phyloP scores from a whole-genome alignment of 2,329 filamentous ascomycete species.

The Aureobasidium pullulans region DNA sequence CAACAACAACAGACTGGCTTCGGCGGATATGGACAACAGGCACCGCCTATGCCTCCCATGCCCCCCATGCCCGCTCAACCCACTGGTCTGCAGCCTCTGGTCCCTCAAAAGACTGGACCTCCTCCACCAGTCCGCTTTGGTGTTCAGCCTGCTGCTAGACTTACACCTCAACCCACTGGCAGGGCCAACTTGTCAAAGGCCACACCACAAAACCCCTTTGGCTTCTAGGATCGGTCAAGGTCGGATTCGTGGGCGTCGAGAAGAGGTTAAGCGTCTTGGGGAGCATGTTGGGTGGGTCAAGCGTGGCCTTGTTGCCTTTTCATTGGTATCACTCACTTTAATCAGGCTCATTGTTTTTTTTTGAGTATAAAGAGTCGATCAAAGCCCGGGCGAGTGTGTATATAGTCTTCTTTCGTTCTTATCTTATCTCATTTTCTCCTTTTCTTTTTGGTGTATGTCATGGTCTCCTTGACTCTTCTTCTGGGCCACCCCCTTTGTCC shows the following conservation, averaged over 20 bases:
- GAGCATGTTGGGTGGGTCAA: background rate
- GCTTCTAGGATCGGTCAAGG: slow-evolving; percentile 43
- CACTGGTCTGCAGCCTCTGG: slow-evolving; percentile 49
- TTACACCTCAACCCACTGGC: slow-evolving; percentile 81
- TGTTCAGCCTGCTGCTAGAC: slow-evolving; percentile 63
- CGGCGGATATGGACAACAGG: slow-evolving; percentile 19
- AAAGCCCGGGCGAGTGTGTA: background rate
- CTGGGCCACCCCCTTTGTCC: background rate
- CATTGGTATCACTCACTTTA: background rate
- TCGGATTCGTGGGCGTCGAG: background rate
- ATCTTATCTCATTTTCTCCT: background rate
- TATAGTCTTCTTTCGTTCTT: slow-evolving; percentile 5
- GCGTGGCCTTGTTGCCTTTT: background rate
- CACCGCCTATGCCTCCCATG: slow-evolving; percentile 49
- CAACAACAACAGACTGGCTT: slow-evolving; percentile 25
- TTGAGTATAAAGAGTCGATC: background rate
- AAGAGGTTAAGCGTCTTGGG: background rate
- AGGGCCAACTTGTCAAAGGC: slow-evolving; percentile 89
- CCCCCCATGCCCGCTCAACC: slow-evolving; percentile 48
- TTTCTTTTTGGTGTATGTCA: background rate
- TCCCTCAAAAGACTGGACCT: slow-evolving; percentile 76
- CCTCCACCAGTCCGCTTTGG: slow-evolving; percentile 86
- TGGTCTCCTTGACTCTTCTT: background rate
- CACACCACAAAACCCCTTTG: slow-evolving; percentile 66
- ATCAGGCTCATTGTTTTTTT: background rate